Evolutionary conservation across 1,139 yeast species (phyloP).

Genomic region (Yarrowia galli): DNA sequence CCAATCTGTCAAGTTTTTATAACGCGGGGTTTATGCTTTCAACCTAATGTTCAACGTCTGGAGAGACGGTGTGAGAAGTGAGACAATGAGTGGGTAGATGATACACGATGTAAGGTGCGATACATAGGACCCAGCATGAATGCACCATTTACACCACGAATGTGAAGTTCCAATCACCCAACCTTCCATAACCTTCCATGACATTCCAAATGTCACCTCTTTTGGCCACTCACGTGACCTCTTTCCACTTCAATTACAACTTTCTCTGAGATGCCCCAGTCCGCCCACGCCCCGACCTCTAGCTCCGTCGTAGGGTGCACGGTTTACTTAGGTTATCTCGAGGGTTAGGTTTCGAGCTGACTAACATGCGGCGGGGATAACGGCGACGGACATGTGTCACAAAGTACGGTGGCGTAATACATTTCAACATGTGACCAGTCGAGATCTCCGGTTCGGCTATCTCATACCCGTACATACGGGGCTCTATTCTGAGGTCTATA

Average conservation of each 20-base stretch:
- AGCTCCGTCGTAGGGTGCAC: constrained; percentile 5
- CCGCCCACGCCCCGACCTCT: constrained; percentile 24
- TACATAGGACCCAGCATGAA: no score
- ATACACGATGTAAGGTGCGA: no score
- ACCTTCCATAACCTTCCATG: background rate
- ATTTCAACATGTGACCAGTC: background rate
- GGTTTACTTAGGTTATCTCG: constrained; percentile 15
- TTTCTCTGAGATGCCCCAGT: constrained; percentile 12
- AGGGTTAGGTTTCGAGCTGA: constrained; percentile 27
- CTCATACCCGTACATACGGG: background rate
- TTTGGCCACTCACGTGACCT: background rate
- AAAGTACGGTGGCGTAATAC: background rate
- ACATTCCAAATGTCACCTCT: background rate
- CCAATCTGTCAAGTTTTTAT: background rate
- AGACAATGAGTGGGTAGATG: background rate
- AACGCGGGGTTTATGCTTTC: constrained; percentile 32
- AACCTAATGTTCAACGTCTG: constrained; percentile 12
- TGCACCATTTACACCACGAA: no score
- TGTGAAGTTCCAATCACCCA: background rate
- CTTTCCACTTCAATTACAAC: background rate
- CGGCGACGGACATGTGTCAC: background rate
- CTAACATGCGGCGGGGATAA: constrained; percentile 12
- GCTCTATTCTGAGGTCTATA: background rate
- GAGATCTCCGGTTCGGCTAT: constrained; percentile 15
- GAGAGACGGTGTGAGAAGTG: no score